Evolutionary conservation across 2,329 filamentous ascomycete genomes (phyloP).

Genomic region (Colletotrichum limetticola): DNA sequence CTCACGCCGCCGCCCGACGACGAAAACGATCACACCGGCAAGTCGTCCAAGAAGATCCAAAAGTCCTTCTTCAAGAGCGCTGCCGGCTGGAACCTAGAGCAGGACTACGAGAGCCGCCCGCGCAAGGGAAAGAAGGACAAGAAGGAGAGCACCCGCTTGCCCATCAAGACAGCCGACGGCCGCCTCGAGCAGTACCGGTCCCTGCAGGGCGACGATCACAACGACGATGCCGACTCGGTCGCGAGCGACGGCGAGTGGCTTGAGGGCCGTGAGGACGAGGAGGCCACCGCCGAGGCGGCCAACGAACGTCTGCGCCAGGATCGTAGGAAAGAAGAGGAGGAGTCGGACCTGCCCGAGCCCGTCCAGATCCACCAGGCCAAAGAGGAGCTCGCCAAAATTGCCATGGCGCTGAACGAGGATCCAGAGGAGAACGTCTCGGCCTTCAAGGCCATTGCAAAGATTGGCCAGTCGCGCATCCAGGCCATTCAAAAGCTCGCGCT

Average conservation of each 20-base stretch:
- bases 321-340: slow-evolving; percentile 52
- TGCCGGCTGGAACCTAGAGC: slow-evolving; percentile 89
- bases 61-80: slow-evolving; percentile 79
- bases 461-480: slow-evolving; percentile 75
- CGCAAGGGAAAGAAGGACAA: slow-evolving; percentile 80
- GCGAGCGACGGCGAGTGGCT: slow-evolving; percentile 74
- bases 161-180: slow-evolving; percentile 88
- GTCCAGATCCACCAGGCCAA: slow-evolving; percentile 89
- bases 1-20: slow-evolving; percentile 64
- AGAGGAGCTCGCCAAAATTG: slow-evolving; percentile 89
- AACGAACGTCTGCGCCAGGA: slow-evolving; percentile 51
- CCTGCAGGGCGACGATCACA: slow-evolving; percentile 63
- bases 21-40: slow-evolving; percentile 45
- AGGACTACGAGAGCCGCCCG: slow-evolving; percentile 86
- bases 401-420: slow-evolving; percentile 84
- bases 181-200: slow-evolving; percentile 69
- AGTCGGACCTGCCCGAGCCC: slow-evolving; percentile 75
- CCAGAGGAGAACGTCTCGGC: slow-evolving; percentile 89
- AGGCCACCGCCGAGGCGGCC: slow-evolving; percentile 59
- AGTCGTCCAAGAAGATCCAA: slow-evolving; percentile 55
- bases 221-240: slow-evolving; percentile 68
- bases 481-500: slow-evolving; percentile 88
- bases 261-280: slow-evolving; percentile 66
- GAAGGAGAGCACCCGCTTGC: slow-evolving; percentile 78
- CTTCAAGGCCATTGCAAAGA: slow-evolving; percentile 80